Conservation (phyloP, 2,329 filamentous ascomycete species). For the Cladosporium oxysporum region DNA sequence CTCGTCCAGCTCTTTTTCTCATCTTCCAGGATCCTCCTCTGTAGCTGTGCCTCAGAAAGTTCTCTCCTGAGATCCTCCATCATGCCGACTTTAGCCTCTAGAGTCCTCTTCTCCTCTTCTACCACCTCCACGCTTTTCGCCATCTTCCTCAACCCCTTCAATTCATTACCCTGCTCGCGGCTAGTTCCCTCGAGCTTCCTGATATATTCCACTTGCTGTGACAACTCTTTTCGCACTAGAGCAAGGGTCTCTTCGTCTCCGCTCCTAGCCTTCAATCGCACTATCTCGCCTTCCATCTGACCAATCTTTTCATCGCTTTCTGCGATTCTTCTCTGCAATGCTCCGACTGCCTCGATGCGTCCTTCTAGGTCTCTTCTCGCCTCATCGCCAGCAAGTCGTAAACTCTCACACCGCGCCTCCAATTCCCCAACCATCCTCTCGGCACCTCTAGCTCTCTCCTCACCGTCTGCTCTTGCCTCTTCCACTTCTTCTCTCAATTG, state of each 20-base stretch:
- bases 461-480: slow-evolving; percentile 69
- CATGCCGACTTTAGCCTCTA: slow-evolving; percentile 75
- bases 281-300: slow-evolving; percentile 76
- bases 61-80: slow-evolving; percentile 75
- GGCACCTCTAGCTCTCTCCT: slow-evolving; percentile 14
- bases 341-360: slow-evolving; percentile 59
- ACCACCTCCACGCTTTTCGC: slow-evolving; percentile 90
- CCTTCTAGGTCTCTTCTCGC: slow-evolving; percentile 59
- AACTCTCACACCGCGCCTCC: slow-evolving; percentile 57
- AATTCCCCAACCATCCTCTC: slow-evolving; percentile 53
- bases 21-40: slow-evolving; percentile 84
- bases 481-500: slow-evolving; percentile 78
- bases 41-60: slow-evolving; percentile 75
- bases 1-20: slow-evolving; percentile 85
- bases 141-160: slow-evolving; percentile 77
- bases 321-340: slow-evolving; percentile 57
- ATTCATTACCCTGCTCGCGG: slow-evolving; percentile 74
- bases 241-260: slow-evolving; percentile 83
- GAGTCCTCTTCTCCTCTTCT: slow-evolving; percentile 86
- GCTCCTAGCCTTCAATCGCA: slow-evolving; percentile 81
- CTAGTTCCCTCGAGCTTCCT: slow-evolving; percentile 78
- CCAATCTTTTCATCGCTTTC: slow-evolving; percentile 71
- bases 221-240: slow-evolving; percentile 83
- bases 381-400: slow-evolving; percentile 48
- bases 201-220: slow-evolving; percentile 91